These are phyloP conservation scores for Micromonas pusilla DNA, from an alignment of 139 green algal genomes.

Conservation along the genomic window DNA sequence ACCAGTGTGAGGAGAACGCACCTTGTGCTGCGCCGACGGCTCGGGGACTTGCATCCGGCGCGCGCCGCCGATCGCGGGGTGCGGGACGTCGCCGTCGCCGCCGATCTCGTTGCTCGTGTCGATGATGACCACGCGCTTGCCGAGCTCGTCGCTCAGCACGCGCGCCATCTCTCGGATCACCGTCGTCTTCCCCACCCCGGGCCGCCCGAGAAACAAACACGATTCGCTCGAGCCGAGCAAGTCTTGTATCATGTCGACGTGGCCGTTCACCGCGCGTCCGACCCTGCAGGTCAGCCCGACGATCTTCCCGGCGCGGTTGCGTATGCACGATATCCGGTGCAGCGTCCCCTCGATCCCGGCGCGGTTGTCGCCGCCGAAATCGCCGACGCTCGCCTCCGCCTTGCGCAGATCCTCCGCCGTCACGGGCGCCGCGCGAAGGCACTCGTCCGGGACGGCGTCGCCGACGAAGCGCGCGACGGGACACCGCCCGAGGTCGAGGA, in stretches of 20 bases:
- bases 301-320: slow-evolving; percentile 73
- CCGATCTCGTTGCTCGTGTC: slow-evolving; percentile 83
- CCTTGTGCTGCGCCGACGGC: slow-evolving; percentile 78
- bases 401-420: slow-evolving; percentile 52
- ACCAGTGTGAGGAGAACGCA: no score
- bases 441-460: slow-evolving; percentile 26
- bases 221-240: slow-evolving; percentile 56
- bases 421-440: not conserved
- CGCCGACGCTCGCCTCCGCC: slow-evolving; percentile 51
- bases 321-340: slow-evolving; percentile 74
- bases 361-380: slow-evolving; percentile 80
- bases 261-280: slow-evolving; percentile 81
- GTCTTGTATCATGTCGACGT: slow-evolving; percentile 89
- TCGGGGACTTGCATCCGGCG: slow-evolving; percentile 93
- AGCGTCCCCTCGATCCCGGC: slow-evolving; percentile 68
- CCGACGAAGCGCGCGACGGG: slow-evolving; percentile 62
- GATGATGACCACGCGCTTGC: slow-evolving; percentile 68
- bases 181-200: slow-evolving; percentile 91
- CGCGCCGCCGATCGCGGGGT: slow-evolving; percentile 83
- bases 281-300: slow-evolving; percentile 94
- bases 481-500: slow-evolving; percentile 57
- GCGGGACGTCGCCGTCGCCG: slow-evolving; percentile 89
- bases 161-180: slow-evolving; percentile 74
- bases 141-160: slow-evolving; percentile 71
- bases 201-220: slow-evolving; percentile 45